Base-by-base conservation (phyloP, 768 basidiomycete species). In the Candolleomyces aberdarensis region DNA sequence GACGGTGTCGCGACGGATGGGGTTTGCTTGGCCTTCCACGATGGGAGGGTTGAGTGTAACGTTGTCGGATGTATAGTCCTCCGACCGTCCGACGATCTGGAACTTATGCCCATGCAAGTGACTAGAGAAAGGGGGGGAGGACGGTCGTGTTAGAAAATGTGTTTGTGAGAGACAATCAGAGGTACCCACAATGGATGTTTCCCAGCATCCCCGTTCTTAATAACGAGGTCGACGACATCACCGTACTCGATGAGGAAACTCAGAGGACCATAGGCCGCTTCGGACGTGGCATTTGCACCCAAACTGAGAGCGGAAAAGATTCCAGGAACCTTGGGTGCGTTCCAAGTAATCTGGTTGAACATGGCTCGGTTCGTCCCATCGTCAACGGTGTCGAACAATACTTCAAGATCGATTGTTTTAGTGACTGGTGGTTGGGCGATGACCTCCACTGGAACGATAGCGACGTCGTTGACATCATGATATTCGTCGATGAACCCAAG, bases 31-130 rank as follows among this genome's bases (percentile, higher is more conserved):
- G 14, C 84, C 87, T 74, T 94, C 91, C 22, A 81, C 76, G 59
- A 93, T 75, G 0, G 91, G 87, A 14, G 93, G 94, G 74, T 96
- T 96, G 51, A 95, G 77, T 1, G 75, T 67, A 0, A 91, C 83
- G 72, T 98, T 91, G 66, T 81, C 74, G 1, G 89, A 88, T 0
- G 84, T 84, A 65, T 86, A 93, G 69, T 96, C 83, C 57, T 78
- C 65, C 2, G 85, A 82, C 57, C 89, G 87, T 59, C 85, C 80
- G 20, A 96, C 86, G 63, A 98, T 82, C 77, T 91, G 88, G 76
- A 87, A 83, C 67, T 88, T 87, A 78, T 96, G 92, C 0, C 95
- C 95, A 73, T 96, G 94, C 58, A 96, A 72, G 72, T 97, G 94
- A 85, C 94, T 94, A 36, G 44, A 46, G 10, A 20, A 56, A 63